Evolutionary conservation across 768 basidiomycete species (phyloP), one percentile per base, ranked within the genome.

Genomic region (Collybia mongolica): DNA sequence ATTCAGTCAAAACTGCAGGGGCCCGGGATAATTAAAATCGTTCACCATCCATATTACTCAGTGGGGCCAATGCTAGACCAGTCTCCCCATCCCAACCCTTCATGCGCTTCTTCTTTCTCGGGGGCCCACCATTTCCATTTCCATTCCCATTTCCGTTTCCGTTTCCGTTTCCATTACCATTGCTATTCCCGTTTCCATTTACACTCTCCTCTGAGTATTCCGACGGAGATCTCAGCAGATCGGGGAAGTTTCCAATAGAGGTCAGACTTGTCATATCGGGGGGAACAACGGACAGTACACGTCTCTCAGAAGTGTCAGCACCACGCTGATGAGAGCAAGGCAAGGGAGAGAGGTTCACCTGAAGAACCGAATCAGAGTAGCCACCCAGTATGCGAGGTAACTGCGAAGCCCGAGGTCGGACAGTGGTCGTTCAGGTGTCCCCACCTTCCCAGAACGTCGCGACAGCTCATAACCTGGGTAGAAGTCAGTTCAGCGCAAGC

Each of bases 381-480:
- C 80, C 2, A 90, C 82, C 93, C 93, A 95, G 63, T 86, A 93
- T 6, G 90, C 80, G 26, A 92, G 81, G 69, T 98, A 99, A 51
- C 92, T 89, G 47, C 90, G 81, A 9, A 95, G 75, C 6, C 97
- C 97, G 14, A 98, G 83, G 54, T 94, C 93, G 0, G 94, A 97
- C 3, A 99, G 74, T 1, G 97, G 97, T 7, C 96, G 83, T 70
- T 99, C 97, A 0, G 97, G 97, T 1, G 93, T 93, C 15, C 94
- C 94, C 5, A 90, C 75, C 60, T 86, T 90, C 1, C 86, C 84
- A 9, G 81, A 77, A 46, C 84, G 79, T 39, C 89, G 80, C 17
- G 93, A 97, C 6, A 98, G 75, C 64, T 96, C 93, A 61, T 99
- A 99, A 66, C 95, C 95, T 98, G 15, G 6, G 57, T 28, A 26